Evolutionary conservation across 2,329 filamentous ascomycete species (phyloP), one percentile per base, ranked within the genome.

Genomic region (Achaetomium macrosporum): DNA sequence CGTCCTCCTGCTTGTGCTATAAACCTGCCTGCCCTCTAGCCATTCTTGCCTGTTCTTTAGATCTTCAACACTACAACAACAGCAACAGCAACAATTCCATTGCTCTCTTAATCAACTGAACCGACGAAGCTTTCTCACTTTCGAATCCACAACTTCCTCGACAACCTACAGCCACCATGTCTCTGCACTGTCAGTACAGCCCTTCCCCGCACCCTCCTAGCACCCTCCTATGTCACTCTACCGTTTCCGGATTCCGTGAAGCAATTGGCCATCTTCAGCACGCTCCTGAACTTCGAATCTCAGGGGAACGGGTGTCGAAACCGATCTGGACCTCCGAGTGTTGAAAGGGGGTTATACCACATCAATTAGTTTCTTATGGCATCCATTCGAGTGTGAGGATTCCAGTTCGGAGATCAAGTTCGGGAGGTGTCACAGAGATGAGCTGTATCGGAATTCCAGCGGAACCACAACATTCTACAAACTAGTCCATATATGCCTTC

Each of bases 181-280:
- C 78, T 77, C 75, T 82, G 60, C 77, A 81, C 69, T 82, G 78
- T 81, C 66, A 69, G 77, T 73, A 25, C 19, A 25, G 3, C 36
- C 49, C 37, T 42, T 44, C 11, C 48, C 37, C 35, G 40, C 20
- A 19, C 43, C n/a, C n/a, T n/a, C n/a, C n/a, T n/a, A n/a, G 40
- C 35, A 20, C 48, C n/a, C n/a, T n/a, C n/a, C 31, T 35, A 16
- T 13, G 30, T 16, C 30, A 35, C 33, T 33, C 25, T 25, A 37
- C 42, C 15, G 41, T 39, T 35, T 33, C 11, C 15, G 16, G 39
- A 11, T 33, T 8, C 19, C n/a, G 9, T 37, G 29, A 36, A 42
- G 15, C 44, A 43, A 42, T 39, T 43, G 44, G 3, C 15, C 43
- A 42, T 45, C 35, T 17, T 7, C 47, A 37, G n/a, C 25, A 25